phyloP scores from a whole-genome alignment of 2,329 filamentous ascomycete species.

The Diaporthe longicolla region DNA sequence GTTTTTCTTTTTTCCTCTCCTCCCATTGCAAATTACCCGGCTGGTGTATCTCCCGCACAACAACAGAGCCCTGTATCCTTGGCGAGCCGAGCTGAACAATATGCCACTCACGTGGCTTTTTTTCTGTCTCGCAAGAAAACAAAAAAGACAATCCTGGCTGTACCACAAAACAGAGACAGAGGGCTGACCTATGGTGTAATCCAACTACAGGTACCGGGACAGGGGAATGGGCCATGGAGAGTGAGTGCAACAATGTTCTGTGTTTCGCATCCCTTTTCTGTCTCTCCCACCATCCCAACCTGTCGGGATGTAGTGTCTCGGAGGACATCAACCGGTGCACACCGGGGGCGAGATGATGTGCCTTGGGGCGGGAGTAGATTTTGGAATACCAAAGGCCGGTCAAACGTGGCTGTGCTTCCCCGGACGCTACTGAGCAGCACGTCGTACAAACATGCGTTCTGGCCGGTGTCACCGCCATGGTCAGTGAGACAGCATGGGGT shows the following conservation, averaged over 20 bases:
- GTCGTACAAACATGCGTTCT: constrained; percentile 8
- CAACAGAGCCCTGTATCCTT: constrained; percentile 8
- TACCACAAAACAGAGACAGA: not conserved
- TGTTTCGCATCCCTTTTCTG: constrained; percentile 40
- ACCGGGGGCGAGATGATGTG: not conserved
- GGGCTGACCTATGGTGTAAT: constrained; percentile 42
- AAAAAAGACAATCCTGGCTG: not conserved
- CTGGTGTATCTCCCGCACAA: not conserved
- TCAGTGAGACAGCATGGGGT: constrained; percentile 15
- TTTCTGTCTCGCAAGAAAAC: not conserved
- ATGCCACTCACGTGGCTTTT: constrained; percentile 34
- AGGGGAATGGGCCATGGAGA: constrained; percentile 65
- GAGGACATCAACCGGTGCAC: not conserved
- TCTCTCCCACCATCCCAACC: constrained; percentile 38
- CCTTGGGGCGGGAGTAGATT: not conserved
- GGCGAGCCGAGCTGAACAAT: constrained; percentile 34
- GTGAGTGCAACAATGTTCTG: constrained; percentile 53
- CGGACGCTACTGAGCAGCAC: not conserved
- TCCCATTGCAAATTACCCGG: not conserved
- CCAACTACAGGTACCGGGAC: constrained; percentile 61
- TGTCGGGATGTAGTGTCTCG: constrained; percentile 23
- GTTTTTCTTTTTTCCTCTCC: not conserved
- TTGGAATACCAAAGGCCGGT: constrained; percentile 2
- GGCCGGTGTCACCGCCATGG: constrained; percentile 5
- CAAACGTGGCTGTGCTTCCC: constrained; percentile 14